Conservation (phyloP, 2,329 filamentous ascomycete genomes). For the Taxawa tesnikishii region DNA sequence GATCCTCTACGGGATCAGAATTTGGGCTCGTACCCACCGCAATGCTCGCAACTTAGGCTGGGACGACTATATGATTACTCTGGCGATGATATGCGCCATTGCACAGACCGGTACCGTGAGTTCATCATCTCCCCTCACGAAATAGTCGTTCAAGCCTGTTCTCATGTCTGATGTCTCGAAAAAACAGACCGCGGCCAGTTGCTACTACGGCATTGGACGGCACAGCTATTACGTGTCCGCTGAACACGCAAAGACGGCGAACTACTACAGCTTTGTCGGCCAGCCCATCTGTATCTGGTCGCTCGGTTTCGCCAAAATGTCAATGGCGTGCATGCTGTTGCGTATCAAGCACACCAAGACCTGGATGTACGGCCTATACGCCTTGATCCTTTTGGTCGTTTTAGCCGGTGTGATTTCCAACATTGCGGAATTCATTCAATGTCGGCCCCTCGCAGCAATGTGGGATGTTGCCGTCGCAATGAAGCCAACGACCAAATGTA, state of each 20-base stretch:
- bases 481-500: too few relatives aligned
- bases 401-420: not conserved
- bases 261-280: not conserved
- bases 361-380: constrained; percentile 2
- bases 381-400: constrained; percentile 2
- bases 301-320: constrained; percentile 2
- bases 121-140: too few relatives aligned
- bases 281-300: constrained; percentile 2
- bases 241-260: not conserved
- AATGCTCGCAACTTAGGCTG: constrained; percentile 1
- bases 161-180: too few relatives aligned
- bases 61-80: constrained; percentile 4
- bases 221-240: constrained; percentile 1
- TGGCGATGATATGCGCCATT: constrained; percentile 1
- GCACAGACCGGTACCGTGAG: too few relatives aligned
- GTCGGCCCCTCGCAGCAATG: constrained; percentile 1
- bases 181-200: constrained; percentile 2
- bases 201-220: constrained; percentile 4
- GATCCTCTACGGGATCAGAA: constrained; percentile 1
- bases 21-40: constrained; percentile 1
- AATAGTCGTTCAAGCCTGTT: too few relatives aligned
- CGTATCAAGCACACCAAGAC: not conserved
- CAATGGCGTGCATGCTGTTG: constrained; percentile 1
- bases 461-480: not conserved
- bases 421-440: constrained; percentile 2